Evolutionary conservation across 2,329 filamentous ascomycete species (phyloP).

Genomic region (Penicillium psychrosexuale): DNA sequence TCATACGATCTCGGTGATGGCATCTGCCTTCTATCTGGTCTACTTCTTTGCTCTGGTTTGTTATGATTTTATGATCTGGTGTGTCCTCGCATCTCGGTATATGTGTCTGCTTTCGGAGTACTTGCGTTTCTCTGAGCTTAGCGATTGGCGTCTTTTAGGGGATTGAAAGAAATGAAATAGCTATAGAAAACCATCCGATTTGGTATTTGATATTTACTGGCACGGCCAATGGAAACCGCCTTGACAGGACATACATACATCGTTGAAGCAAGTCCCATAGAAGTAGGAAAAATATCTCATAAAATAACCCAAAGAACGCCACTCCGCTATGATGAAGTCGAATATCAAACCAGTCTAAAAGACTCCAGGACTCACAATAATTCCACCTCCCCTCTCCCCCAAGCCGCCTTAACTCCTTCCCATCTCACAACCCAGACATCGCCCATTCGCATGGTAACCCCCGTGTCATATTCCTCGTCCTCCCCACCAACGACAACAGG

Average conservation of each 20-base stretch:
- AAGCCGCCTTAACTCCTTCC: conserved; percentile 65
- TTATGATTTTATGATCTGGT: conserved; percentile 1
- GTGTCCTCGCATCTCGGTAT: conserved; percentile 4
- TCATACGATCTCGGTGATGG: background rate
- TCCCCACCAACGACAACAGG: conserved; percentile 38
- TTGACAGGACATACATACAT: background rate
- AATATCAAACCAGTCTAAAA: conserved; percentile 2
- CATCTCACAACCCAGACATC: conserved; percentile 68
- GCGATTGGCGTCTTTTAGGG: conserved; percentile 24
- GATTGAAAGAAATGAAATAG: conserved; percentile 8
- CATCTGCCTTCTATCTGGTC: background rate
- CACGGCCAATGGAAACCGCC: background rate
- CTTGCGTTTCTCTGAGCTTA: conserved; percentile 20
- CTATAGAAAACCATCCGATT: conserved; percentile 1
- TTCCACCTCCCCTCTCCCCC: conserved; percentile 45
- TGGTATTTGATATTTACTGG: background rate
- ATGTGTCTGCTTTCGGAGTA: background rate
- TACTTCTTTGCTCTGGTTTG: background rate
- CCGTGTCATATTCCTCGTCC: conserved; percentile 26
- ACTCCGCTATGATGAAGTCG: conserved; percentile 4
- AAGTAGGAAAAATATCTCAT: background rate
- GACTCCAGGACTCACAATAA: conserved; percentile 32
- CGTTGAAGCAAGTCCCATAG: background rate
- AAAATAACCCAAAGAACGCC: background rate
- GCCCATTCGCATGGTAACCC: conserved; percentile 50